phyloP scores from a whole-genome alignment of 2,329 filamentous ascomycete genomes.

The Curvularia hawaiiensis region DNA sequence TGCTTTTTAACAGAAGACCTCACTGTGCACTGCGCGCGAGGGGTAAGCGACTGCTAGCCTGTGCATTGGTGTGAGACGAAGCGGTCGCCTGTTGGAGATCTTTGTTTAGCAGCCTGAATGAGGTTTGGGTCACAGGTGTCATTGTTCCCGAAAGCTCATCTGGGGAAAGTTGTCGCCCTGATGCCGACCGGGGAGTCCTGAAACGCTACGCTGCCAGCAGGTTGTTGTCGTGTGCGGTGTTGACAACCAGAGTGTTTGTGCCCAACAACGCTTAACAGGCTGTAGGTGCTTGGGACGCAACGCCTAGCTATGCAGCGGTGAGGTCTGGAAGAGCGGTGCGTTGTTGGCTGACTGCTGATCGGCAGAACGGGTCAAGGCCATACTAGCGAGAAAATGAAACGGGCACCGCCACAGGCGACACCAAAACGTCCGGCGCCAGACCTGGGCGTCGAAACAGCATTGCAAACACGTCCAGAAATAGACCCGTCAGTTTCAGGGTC shows the following conservation, averaged over 20 bases:
- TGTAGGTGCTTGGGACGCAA: neutral
- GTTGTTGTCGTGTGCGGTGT: neutral
- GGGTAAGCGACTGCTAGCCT: neutral
- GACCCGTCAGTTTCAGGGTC: slow-evolving; percentile 2
- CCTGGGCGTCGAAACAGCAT: slow-evolving; percentile 6
- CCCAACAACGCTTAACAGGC: neutral
- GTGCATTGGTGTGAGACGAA: neutral
- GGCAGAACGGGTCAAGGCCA: slow-evolving; percentile 20
- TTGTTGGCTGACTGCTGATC: neutral
- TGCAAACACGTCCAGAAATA: slow-evolving; percentile 7
- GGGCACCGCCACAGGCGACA: slow-evolving; percentile 27
- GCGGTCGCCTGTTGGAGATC: neutral
- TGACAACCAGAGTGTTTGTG: neutral
- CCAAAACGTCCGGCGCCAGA: slow-evolving; percentile 10
- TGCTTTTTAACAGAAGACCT: neutral
- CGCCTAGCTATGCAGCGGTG: neutral
- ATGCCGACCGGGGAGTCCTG: neutral
- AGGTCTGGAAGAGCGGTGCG: neutral
- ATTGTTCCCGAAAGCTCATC: neutral
- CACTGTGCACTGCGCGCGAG: neutral
- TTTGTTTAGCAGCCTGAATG: neutral
- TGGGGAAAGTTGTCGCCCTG: slow-evolving; percentile 1
- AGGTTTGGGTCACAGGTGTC: neutral
- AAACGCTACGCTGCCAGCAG: neutral
- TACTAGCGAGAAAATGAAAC: slow-evolving; percentile 10